These are phyloP conservation scores for Orobanche coerulescens DNA, from an alignment of 257 asterid genomes.

Conservation along the genomic window DNA sequence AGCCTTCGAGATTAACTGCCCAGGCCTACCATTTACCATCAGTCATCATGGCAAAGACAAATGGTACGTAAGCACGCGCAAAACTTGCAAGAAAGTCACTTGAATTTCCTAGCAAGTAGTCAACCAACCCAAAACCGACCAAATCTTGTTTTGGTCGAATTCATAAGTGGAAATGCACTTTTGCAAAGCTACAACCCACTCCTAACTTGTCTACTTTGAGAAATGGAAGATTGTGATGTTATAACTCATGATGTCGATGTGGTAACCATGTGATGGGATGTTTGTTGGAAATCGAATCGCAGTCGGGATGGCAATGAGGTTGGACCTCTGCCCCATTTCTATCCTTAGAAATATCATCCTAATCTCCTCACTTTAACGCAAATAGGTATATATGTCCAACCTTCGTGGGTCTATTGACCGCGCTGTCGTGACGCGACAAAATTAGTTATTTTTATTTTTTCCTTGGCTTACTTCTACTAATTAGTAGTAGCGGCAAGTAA, in stretches of 20 bases:
- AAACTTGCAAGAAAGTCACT: conserved; percentile 7
- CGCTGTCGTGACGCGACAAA: too few relatives aligned
- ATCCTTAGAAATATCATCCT: too few relatives aligned
- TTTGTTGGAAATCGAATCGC: background rate
- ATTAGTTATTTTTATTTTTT: too few relatives aligned
- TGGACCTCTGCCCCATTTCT: too few relatives aligned
- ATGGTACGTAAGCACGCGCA: conserved; percentile 22
- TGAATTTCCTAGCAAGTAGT: conserved; percentile 7
- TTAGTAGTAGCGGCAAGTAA: too few relatives aligned
- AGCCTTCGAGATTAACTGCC: too few relatives aligned
- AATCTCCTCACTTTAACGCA: too few relatives aligned
- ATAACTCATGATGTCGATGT: conserved; percentile 10
- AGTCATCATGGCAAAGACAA: conserved; percentile 5
- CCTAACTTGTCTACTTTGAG: conserved; percentile 17
- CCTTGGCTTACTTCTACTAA: too few relatives aligned
- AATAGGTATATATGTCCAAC: too few relatives aligned
- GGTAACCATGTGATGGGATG: background rate
- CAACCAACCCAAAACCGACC: conserved; percentile 7
- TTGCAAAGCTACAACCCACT: background rate
- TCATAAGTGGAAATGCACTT: conserved; percentile 10
- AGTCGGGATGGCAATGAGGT: too few relatives aligned
- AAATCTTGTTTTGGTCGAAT: background rate
- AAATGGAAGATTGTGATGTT: conserved; percentile 24
- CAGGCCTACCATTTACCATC: too few relatives aligned
- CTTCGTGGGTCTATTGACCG: too few relatives aligned